Conservation (phyloP, 148 eudicot genomes). For the Camellia lanceoleosa region DNA sequence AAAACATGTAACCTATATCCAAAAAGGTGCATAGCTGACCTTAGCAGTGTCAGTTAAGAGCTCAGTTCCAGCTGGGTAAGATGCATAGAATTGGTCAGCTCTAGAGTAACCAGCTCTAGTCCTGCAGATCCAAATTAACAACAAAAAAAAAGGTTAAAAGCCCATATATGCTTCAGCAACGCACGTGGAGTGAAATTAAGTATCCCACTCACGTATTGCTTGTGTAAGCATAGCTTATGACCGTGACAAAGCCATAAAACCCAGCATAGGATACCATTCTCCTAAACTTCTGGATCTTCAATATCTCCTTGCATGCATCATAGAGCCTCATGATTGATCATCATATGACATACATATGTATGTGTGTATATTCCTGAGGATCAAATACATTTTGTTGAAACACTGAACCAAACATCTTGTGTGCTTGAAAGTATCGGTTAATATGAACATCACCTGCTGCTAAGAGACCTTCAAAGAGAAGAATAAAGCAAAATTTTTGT, state of each 20-base stretch:
- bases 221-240: slow-evolving; percentile 60
- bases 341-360: not conserved
- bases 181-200: not conserved
- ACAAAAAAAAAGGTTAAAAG: not conserved
- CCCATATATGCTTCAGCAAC: not conserved
- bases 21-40: slow-evolving; percentile 33
- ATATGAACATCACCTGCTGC: not conserved
- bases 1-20: not conserved
- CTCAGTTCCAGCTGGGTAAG: slow-evolving; percentile 94
- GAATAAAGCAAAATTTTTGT: not conserved
- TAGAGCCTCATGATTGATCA: slow-evolving; percentile 43
- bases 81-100: slow-evolving; percentile 89
- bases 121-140: slow-evolving; percentile 28
- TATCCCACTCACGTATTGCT: slow-evolving; percentile 67
- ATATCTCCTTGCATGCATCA: slow-evolving; percentile 52
- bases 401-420: slow-evolving; percentile 24
- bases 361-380: slow-evolving; percentile 19
- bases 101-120: slow-evolving; percentile 88
- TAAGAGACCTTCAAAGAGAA: not conserved
- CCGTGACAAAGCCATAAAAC: slow-evolving; percentile 51
- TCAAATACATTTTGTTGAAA: slow-evolving; percentile 6
- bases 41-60: slow-evolving; percentile 78
- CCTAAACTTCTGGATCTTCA: slow-evolving; percentile 82
- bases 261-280: slow-evolving; percentile 53
- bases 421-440: not conserved